Evolutionary conservation across 305 asterid genomes (phyloP), one percentile per base, ranked within the genome.

Genomic region (Galium porrigens): DNA sequence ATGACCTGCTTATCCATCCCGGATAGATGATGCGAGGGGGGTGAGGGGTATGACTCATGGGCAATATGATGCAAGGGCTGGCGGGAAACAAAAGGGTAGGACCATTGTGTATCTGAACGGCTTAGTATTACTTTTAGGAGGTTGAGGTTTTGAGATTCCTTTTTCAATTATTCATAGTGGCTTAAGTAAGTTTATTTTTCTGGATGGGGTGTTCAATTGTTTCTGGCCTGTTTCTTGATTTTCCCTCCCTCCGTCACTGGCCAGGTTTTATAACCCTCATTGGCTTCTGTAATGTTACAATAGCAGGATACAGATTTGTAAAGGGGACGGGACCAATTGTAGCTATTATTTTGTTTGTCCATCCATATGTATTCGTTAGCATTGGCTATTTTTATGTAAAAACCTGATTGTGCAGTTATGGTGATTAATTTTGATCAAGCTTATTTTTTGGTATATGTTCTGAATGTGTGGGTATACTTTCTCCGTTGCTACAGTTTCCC

Each of bases 101-200:
- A 76, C 61, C 63, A 4, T 64, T 0, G 8, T 36, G 79, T 74
- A 72, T 66, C 69, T 67, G 58, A 39, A 71, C 67, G 63, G 79
- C 71, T 73, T 74, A 74, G 82, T 75, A 42, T 73, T 74, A 54
- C 17, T 58, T 58, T 63, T 67, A 65, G 81, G 81, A 72, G 78
- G 73, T 76, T 33, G 66, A 71, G 74, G 75, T 77, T 81, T 83
- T 83, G 81, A 63, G 79, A 84, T 87, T 87, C 85, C 82, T 89
- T 48, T 48, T 82, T 74, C 86, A 81, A 80, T 89, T 68, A 70
- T 56, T 71, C 49, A 44, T 75, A 78, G 88, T 81, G 87, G 81
- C 27, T 62, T 71, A 68, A 37, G 80, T 54, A 74, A 66, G 77
- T 69, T 76, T 74, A n/a, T 78, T 67, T 30, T 58, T 15, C 14